A percentile compares a stretch with the other conserved stretches of the same genome.
phyloP scores from a whole-genome alignment of 2,329 filamentous ascomycete genomes.

The Xylariaceae sp. region DNA sequence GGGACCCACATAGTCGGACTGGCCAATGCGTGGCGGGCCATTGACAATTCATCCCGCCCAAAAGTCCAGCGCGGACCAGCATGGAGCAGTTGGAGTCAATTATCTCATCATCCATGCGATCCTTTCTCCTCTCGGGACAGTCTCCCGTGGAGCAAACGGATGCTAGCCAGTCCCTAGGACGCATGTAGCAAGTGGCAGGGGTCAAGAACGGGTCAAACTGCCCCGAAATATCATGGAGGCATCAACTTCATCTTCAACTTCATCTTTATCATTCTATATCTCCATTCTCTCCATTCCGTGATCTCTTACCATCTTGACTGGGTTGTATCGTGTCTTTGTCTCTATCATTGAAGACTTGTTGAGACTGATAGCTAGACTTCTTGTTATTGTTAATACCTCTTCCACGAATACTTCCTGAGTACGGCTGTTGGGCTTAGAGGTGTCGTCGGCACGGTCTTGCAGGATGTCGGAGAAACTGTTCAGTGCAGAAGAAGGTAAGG shows the following conservation, averaged over 20 bases:
- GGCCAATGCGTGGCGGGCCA: not conserved
- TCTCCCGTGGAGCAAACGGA: not conserved
- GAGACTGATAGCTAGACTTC: not conserved
- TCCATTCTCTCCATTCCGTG: not conserved
- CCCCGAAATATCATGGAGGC: slow-evolving; percentile 9
- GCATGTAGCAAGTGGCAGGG: not conserved
- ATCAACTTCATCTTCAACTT: slow-evolving; percentile 3
- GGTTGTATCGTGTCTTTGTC: no score
- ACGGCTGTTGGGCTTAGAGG: slow-evolving; percentile 4
- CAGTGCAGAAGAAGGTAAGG: slow-evolving; percentile 31
- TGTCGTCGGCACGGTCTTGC: not conserved
- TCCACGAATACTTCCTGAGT: not conserved
- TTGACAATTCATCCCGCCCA: no score
- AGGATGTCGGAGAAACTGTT: slow-evolving; percentile 32
- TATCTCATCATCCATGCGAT: not conserved
- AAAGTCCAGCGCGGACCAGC: no score
- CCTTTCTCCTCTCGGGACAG: not conserved
- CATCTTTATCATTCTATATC: not conserved
- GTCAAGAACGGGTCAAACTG: slow-evolving; percentile 8
- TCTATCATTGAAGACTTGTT: no score
- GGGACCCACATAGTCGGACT: not conserved
- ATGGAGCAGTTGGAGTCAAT: not conserved
- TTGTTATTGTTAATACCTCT: not conserved
- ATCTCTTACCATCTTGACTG: no score
- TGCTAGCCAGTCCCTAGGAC: not conserved